Conservation (phyloP, 257 asterid genomes). For the Ilex asprella region DNA sequence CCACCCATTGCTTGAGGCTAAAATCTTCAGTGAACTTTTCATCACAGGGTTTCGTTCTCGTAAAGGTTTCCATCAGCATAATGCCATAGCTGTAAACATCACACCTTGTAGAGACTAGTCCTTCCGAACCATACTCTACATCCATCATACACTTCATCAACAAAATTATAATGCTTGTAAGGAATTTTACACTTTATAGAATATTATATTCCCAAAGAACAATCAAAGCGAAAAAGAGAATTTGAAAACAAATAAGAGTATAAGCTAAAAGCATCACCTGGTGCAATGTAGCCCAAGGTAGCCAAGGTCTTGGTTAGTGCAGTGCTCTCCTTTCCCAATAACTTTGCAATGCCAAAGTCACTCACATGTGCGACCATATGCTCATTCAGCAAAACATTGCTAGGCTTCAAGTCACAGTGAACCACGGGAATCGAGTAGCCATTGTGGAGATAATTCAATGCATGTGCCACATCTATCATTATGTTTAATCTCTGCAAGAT, state of each 20-base stretch:
- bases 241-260: neutral
- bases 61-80: no score
- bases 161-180: no score
- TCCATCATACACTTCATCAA: no score
- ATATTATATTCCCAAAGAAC: no score
- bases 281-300: constrained; percentile 27
- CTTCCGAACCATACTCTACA: no score
- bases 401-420: constrained; percentile 35
- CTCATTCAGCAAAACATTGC: constrained; percentile 24
- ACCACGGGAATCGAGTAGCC: constrained; percentile 22
- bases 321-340: constrained; percentile 17
- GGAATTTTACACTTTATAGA: no score
- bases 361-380: constrained; percentile 25
- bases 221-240: no score
- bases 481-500: constrained; percentile 19
- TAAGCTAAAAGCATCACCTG: constrained; percentile 9
- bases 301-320: constrained; percentile 29
- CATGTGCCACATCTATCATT: constrained; percentile 31
- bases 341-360: constrained; percentile 28
- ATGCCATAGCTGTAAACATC: no score
- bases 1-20: no score
- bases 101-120: no score
- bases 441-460: constrained; percentile 27
- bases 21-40: no score
- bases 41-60: no score